Evolutionary conservation across 768 basidiomycete genomes (phyloP).

Genomic region (Pholiota molesta): DNA sequence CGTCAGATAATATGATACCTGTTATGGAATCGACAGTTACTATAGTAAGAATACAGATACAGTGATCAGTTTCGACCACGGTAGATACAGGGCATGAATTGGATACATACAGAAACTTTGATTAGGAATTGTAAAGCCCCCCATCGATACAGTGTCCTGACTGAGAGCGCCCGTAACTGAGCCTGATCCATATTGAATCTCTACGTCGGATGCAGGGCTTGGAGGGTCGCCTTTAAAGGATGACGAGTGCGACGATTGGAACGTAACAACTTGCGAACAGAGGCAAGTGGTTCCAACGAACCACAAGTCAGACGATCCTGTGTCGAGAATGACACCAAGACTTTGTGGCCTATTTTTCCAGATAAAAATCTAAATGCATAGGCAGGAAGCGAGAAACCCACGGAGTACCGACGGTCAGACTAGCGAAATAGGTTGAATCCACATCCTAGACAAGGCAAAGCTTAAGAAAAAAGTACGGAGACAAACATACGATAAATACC

Average conservation of each 20-base stretch:
- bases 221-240: constrained; percentile 18
- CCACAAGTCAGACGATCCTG: constrained; percentile 92
- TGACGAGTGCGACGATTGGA: constrained; percentile 36
- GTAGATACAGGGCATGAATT: neutral
- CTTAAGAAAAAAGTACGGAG: neutral
- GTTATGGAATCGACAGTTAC: constrained; percentile 61
- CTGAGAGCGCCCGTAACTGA: constrained; percentile 56
- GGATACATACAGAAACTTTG: constrained; percentile 58
- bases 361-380: neutral
- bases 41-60: constrained; percentile 26
- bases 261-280: constrained; percentile 39
- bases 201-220: neutral
- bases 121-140: constrained; percentile 54
- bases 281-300: constrained; percentile 36
- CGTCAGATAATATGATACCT: constrained; percentile 45
- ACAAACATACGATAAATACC: constrained; percentile 32
- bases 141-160: constrained; percentile 68
- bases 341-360: constrained; percentile 52
- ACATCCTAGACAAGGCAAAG: constrained; percentile 35
- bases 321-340: constrained; percentile 86
- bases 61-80: neutral
- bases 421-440: constrained; percentile 63
- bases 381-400: constrained; percentile 37
- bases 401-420: constrained; percentile 64
- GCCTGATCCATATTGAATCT: constrained; percentile 72